Conservation (phyloP, 2,329 filamentous ascomycete species). For the Periglandula ipomoeae region DNA sequence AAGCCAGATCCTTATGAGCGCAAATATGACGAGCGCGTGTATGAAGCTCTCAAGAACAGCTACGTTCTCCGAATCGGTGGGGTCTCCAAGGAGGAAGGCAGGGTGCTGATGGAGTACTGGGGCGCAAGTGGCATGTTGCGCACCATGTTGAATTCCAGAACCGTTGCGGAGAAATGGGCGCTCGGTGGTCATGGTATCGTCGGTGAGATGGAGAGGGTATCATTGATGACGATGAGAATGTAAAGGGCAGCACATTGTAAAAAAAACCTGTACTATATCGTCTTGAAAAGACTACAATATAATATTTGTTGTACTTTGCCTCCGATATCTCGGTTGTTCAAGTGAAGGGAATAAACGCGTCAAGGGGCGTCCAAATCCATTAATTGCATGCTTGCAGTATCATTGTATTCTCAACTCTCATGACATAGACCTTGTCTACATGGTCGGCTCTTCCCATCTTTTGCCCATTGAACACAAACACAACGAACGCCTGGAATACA, state of each 20-base stretch:
- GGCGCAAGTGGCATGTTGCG: slow-evolving; percentile 75
- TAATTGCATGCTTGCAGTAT: background rate
- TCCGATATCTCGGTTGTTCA: too few relatives aligned
- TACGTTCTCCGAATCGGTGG: slow-evolving; percentile 52
- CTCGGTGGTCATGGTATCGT: slow-evolving; percentile 72
- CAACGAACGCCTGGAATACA: background rate
- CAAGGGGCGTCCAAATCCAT: background rate
- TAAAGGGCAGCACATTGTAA: slow-evolving; percentile 23
- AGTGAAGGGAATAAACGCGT: background rate
- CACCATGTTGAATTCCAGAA: slow-evolving; percentile 56
- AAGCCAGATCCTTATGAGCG: slow-evolving; percentile 43
- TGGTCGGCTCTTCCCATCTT: background rate
- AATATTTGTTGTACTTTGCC: background rate
- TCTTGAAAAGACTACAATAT: background rate
- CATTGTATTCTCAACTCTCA: background rate
- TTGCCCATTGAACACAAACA: background rate
- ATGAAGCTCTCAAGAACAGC: slow-evolving; percentile 41
- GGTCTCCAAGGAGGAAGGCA: slow-evolving; percentile 64
- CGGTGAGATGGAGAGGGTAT: slow-evolving; percentile 72
- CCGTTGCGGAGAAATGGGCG: slow-evolving; percentile 75
- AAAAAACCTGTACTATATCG: background rate
- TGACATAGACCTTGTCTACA: background rate
- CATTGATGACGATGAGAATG: slow-evolving; percentile 39
- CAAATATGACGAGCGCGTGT: slow-evolving; percentile 48
- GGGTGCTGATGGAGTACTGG: slow-evolving; percentile 86